These are phyloP conservation scores for Stenogyne calaminthoides DNA, from an alignment of 305 asterid genomes.

Conservation along the genomic window DNA sequence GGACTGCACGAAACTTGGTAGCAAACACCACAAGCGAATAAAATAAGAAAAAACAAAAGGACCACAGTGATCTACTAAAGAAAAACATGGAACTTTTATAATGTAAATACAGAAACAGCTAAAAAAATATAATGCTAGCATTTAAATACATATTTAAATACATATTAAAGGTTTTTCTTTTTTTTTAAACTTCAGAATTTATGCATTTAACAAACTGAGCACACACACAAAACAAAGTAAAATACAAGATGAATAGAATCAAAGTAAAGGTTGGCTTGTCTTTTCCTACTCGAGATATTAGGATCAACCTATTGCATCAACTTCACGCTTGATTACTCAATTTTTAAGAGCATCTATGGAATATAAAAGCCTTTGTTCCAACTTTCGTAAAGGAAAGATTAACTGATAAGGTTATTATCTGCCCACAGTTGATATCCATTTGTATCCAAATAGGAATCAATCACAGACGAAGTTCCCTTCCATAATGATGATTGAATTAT, in stretches of 20 bases:
- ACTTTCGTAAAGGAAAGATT: neutral
- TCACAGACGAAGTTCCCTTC: neutral
- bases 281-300: conserved; percentile 18
- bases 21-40: conserved; percentile 23
- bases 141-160: no score
- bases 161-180: neutral
- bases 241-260: neutral
- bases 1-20: conserved; percentile 18
- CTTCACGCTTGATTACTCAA: neutral
- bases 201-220: conserved; percentile 10
- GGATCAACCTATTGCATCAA: conserved; percentile 3
- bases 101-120: conserved; percentile 3
- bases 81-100: conserved; percentile 6
- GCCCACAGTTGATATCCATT: neutral
- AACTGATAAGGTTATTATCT: neutral
- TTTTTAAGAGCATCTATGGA: neutral
- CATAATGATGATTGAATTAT: neutral
- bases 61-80: conserved; percentile 1
- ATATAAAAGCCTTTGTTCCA: neutral
- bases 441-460: neutral
- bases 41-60: neutral
- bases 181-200: neutral
- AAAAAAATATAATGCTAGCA: neutral
- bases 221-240: neutral
- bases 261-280: neutral